Evolutionary conservation across 257 asterid genomes (phyloP).

Genomic region (Perilla frutescens): DNA sequence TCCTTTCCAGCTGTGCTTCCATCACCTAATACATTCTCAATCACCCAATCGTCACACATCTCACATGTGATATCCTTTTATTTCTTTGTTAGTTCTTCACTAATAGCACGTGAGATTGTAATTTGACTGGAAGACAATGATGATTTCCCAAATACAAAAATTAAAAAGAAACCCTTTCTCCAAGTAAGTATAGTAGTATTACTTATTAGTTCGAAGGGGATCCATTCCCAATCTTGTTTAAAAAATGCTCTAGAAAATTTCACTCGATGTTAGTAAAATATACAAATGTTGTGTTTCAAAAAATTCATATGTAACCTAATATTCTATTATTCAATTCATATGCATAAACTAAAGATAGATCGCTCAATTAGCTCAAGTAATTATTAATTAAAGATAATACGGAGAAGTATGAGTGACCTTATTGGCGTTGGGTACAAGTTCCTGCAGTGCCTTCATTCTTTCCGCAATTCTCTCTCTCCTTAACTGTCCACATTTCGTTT

Average conservation of each 20-base stretch:
- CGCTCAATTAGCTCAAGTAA: conserved; percentile 15
- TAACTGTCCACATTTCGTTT: conserved; percentile 63
- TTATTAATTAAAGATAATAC: neutral
- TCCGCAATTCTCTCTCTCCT: conserved; percentile 99
- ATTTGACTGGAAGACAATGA: conserved; percentile 20
- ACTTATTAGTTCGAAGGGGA: conserved; percentile 1
- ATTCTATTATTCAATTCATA: neutral
- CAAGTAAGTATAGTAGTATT: neutral
- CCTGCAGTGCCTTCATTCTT: conserved; percentile 96
- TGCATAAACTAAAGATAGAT: no score
- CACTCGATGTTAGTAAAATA: neutral
- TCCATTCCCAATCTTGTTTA: conserved; percentile 11
- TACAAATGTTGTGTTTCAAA: neutral
- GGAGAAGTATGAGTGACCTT: conserved; percentile 57
- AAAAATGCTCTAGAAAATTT: neutral
- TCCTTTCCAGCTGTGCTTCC: conserved; percentile 44
- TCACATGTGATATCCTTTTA: conserved; percentile 31
- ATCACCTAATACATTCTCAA: conserved; percentile 49
- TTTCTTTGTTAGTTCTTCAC: conserved; percentile 33
- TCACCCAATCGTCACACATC: conserved; percentile 40
- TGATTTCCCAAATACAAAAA: neutral
- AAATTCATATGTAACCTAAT: neutral
- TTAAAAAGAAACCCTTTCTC: neutral
- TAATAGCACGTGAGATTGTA: conserved; percentile 38
- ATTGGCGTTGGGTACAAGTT: conserved; percentile 91